Conservation (phyloP, 257 asterid species). For the Striga asiatica region DNA sequence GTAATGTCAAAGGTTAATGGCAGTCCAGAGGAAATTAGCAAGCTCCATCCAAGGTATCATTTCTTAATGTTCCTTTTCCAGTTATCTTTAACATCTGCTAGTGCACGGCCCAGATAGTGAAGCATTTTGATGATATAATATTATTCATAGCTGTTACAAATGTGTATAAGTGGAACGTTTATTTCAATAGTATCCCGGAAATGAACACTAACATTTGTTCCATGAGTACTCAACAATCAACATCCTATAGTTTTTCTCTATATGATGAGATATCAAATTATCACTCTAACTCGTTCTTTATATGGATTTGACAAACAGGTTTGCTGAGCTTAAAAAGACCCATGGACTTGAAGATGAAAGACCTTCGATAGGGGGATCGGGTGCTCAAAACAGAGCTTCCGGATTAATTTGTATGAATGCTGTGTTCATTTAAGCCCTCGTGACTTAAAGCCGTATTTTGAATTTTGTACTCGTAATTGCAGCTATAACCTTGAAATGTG, state of each 20-base stretch:
- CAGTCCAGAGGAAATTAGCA: constrained; percentile 35
- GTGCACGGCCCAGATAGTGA: too few species aligned
- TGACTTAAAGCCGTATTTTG: neutral
- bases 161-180: too few species aligned
- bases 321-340: constrained; percentile 54
- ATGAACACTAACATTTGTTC: too few species aligned
- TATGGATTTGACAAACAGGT: constrained; percentile 33
- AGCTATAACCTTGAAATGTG: constrained; percentile 77
- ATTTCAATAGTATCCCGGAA: too few species aligned
- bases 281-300: neutral
- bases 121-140: too few species aligned
- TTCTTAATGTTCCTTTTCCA: too few species aligned
- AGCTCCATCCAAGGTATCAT: constrained; percentile 75
- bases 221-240: too few species aligned
- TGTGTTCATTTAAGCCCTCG: constrained; percentile 7
- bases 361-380: constrained; percentile 47
- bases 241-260: too few species aligned
- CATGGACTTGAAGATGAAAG: constrained; percentile 81
- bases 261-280: too few species aligned
- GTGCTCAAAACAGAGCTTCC: constrained; percentile 85
- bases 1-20: constrained; percentile 68
- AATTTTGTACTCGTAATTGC: constrained; percentile 15
- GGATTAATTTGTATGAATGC: constrained; percentile 65
- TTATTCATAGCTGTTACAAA: too few species aligned
- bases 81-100: too few species aligned